phyloP scores from a whole-genome alignment of 345 rosid species.

The Arabidopsis arenosa region DNA sequence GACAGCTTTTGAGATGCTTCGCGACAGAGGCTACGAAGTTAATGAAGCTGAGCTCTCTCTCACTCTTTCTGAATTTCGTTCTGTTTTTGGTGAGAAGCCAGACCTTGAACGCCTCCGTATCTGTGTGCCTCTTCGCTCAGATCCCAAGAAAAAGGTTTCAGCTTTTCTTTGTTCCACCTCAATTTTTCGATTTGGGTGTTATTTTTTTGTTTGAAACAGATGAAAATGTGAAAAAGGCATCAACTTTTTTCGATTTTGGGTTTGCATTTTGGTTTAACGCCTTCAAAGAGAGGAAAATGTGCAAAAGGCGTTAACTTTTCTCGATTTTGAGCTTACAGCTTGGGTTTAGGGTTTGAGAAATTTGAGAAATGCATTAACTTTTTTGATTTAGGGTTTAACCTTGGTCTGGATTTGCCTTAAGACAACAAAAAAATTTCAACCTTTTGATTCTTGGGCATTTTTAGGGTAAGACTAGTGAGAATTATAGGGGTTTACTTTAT shows the following conservation, averaged over 20 bases:
- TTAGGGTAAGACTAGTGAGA: neutral
- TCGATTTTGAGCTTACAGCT: slow-evolving; percentile 13
- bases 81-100: slow-evolving; percentile 40
- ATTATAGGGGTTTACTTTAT: neutral
- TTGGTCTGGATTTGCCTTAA: neutral
- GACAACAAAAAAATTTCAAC: neutral
- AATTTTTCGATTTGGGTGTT: slow-evolving; percentile 10
- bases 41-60: slow-evolving; percentile 30
- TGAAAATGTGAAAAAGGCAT: slow-evolving; percentile 1
- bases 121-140: slow-evolving; percentile 37
- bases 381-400: neutral
- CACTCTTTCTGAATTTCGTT: slow-evolving; percentile 41
- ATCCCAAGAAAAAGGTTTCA: slow-evolving; percentile 40
- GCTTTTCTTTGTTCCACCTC: neutral
- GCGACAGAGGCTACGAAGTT: slow-evolving; percentile 47
- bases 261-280: neutral
- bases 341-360: neutral
- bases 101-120: slow-evolving; percentile 44
- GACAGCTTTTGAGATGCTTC: slow-evolving; percentile 48
- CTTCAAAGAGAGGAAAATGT: slow-evolving; percentile 2
- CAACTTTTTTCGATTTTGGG: neutral
- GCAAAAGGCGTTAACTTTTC: slow-evolving; percentile 25
- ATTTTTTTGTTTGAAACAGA: slow-evolving; percentile 17
- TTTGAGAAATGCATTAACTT: neutral
- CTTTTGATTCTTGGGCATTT: slow-evolving; percentile 6